Evolutionary conservation across 441 rosid genomes (phyloP).

Genomic region (Macaranga tanarius): DNA sequence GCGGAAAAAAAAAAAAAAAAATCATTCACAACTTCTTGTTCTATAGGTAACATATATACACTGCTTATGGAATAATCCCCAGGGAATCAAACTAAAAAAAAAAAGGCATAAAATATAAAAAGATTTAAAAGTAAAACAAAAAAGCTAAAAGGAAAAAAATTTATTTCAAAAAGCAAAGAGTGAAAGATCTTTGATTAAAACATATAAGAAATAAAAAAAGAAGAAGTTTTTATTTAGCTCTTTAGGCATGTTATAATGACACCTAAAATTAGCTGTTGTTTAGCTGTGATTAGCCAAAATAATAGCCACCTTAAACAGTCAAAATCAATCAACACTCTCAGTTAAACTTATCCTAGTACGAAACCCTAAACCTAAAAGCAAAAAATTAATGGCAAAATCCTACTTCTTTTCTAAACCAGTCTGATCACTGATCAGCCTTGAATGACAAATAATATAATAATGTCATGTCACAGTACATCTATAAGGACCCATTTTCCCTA

Average conservation of each 20-base stretch:
- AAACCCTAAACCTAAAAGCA: slow-evolving; percentile 47
- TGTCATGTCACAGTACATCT: slow-evolving; percentile 11
- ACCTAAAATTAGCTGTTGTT: background rate
- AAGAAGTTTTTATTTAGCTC: too few species aligned
- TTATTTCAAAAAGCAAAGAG: too few species aligned
- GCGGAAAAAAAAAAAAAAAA: too few species aligned
- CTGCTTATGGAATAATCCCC: too few species aligned
- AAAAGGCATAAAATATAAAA: too few species aligned
- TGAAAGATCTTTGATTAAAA: too few species aligned
- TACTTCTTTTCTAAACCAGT: slow-evolving; percentile 27
- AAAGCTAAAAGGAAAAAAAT: too few species aligned
- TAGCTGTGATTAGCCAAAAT: slow-evolving; percentile 9
- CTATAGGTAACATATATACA: too few species aligned
- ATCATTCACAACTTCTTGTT: too few species aligned
- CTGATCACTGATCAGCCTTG: slow-evolving; percentile 19
- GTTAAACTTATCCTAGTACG: slow-evolving; percentile 49
- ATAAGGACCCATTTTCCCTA: slow-evolving; percentile 6
- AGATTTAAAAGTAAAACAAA: too few species aligned
- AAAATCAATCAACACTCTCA: slow-evolving; percentile 51
- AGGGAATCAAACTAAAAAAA: too few species aligned
- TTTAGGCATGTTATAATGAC: slow-evolving; percentile 6
- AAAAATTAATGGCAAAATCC: slow-evolving; percentile 29
- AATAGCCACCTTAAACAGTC: slow-evolving; percentile 31
- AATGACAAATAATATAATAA: background rate
- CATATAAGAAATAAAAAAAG: too few species aligned